These are phyloP conservation scores for Botryococcus braunii DNA, from an alignment of 163 green algal species.

Conservation along the genomic window DNA sequence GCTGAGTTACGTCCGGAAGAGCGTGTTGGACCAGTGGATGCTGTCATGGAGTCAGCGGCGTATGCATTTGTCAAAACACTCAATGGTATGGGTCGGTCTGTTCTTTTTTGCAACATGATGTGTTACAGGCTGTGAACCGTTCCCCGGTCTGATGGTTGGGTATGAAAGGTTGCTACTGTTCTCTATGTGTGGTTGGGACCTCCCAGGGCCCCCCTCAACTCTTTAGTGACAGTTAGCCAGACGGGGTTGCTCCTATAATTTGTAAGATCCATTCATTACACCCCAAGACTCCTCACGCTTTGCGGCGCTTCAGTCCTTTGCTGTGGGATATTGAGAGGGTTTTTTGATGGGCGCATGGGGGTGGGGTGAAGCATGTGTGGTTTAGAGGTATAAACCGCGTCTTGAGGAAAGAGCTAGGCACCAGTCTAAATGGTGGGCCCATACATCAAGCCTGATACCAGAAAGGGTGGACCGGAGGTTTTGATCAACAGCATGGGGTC, in stretches of 20 bases:
- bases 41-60: conserved; percentile 44
- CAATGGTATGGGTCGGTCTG: conserved; percentile 19
- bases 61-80: conserved; percentile 48
- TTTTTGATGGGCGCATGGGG: background rate
- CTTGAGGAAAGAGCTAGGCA: too few species aligned
- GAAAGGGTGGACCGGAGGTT: background rate
- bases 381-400: background rate
- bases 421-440: too few species aligned
- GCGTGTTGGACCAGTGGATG: conserved; percentile 22
- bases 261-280: too few species aligned
- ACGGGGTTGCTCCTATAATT: too few species aligned
- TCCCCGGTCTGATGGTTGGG: background rate
- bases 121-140: too few species aligned
- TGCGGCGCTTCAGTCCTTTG: background rate
- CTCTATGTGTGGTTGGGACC: background rate
- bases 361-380: background rate
- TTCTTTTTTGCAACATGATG: too few species aligned
- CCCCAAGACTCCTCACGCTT: too few species aligned
- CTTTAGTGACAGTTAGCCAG: too few species aligned
- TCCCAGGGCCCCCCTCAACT: too few species aligned
- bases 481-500: background rate
- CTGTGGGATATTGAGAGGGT: background rate
- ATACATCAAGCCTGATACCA: too few species aligned
- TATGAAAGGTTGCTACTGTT: background rate
- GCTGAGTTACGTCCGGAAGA: conserved; percentile 52